phyloP scores from a whole-genome alignment of 306 rosid genomes.

The Cucumis sativus region DNA sequence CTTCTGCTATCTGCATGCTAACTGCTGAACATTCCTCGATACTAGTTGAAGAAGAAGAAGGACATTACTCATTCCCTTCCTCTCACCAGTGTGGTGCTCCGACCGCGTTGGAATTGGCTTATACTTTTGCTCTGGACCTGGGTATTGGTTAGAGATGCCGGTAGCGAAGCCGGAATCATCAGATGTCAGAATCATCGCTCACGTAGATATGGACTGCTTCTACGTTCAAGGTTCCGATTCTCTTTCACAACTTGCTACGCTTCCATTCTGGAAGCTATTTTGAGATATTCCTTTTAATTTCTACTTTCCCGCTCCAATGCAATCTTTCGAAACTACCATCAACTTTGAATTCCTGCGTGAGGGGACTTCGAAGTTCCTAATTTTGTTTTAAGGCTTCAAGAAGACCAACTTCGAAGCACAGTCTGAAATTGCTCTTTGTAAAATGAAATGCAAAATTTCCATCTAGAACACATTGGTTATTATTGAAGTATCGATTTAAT shows the following conservation, averaged over 20 bases:
- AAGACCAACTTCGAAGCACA: no score
- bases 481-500: no score
- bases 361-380: no score
- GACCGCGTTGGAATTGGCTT: neutral
- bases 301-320: no score
- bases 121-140: neutral
- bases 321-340: no score
- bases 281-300: no score
- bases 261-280: no score
- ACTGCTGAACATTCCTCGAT: neutral
- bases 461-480: neutral
- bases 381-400: no score
- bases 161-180: constrained; percentile 66
- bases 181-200: constrained; percentile 73
- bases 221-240: constrained; percentile 72
- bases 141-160: constrained; percentile 38
- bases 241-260: neutral
- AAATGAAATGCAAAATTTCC: neutral
- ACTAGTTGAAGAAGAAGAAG: neutral
- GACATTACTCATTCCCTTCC: neutral
- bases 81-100: neutral
- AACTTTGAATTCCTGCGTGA: no score
- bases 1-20: neutral
- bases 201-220: constrained; percentile 93
- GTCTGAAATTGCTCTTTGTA: neutral